Conservation (phyloP, 345 rosid genomes). For the Gossypioides kirkii region DNA sequence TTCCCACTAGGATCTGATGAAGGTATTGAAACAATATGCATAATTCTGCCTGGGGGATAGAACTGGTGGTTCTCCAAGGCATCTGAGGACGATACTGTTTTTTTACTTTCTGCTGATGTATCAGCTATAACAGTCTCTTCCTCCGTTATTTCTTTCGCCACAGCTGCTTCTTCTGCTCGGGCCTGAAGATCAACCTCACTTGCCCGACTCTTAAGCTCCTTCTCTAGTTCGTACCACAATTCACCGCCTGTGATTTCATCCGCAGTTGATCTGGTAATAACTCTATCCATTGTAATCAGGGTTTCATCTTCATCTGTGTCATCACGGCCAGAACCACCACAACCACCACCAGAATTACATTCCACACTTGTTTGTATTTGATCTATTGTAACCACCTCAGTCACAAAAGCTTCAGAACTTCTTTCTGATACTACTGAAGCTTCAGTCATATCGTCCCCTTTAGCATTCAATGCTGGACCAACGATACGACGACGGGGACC, state of each 20-base stretch:
- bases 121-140: slow-evolving; percentile 56
- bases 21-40: slow-evolving; percentile 63
- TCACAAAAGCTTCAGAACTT: slow-evolving; percentile 36
- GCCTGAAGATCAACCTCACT: slow-evolving; percentile 47
- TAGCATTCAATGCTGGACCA: slow-evolving; percentile 34
- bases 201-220: slow-evolving; percentile 69
- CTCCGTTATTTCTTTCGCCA: slow-evolving; percentile 62
- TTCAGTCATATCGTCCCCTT: slow-evolving; percentile 45
- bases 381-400: slow-evolving; percentile 30
- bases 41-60: slow-evolving; percentile 83
- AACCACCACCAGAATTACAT: slow-evolving; percentile 37
- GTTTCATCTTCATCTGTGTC: slow-evolving; percentile 63
- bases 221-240: slow-evolving; percentile 82
- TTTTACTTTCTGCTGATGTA: slow-evolving; percentile 34
- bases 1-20: slow-evolving; percentile 5
- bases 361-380: slow-evolving; percentile 29
- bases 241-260: slow-evolving; percentile 68
- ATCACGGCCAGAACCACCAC: slow-evolving; percentile 46
- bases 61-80: slow-evolving; percentile 60
- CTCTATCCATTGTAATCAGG: slow-evolving; percentile 36
- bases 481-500: slow-evolving; percentile 75
- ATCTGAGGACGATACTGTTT: slow-evolving; percentile 32
- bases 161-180: slow-evolving; percentile 75
- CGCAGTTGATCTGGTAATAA: slow-evolving; percentile 28
- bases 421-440: slow-evolving; percentile 38